Evolutionary conservation across 164 flowering plant species (phyloP), one percentile per base, ranked within the genome.

Genomic region (Litsea cubeba): DNA sequence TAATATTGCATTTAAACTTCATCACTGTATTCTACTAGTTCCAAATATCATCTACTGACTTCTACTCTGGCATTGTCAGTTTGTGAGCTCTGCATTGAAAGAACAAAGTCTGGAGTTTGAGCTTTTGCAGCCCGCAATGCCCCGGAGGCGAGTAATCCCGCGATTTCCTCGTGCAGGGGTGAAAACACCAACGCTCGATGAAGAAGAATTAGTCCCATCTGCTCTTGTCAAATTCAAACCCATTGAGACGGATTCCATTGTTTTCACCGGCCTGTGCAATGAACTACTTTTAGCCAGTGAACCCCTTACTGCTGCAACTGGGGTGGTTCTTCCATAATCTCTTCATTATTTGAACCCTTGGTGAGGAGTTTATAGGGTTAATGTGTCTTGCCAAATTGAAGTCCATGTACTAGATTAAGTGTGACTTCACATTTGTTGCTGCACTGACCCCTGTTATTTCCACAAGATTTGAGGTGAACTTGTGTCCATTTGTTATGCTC

Each of bases 191-290:
- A 91, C 93, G 23, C 82, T 95, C 22, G 94, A 88, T 3, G 97
- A 90, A 12, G 99, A 90, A 79, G 99, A 89, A 74, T 79, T 95
- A 84, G 94, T 93, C 30, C 99, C 99, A 6, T 82, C 97, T 6
- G 93, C 99, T 62, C 92, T 95, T n/a, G 67, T 93, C 76, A 95
- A 89, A 82, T 93, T 89, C 83, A 91, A 71, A 66, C 99, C 96
- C 5, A 73, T 85, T 3, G 97, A 93, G 82, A 88, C 99, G 65
- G 97, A 89, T 81, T 88, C 92, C 4, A 63, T 81, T 18, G 88
- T 87, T 20, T 95, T 93, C 82, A 95, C 97, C 1, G 99, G 99
- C 25, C 91, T 95, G 5, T 68, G 85, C 12, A 93, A 90, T 74
- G 97, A 91, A 69, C 90, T 93, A 10, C 99, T 95, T 46, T 88